Base-by-base conservation (phyloP, 192 early-diverging fungal genomes). In the Paraglomus occultum region DNA sequence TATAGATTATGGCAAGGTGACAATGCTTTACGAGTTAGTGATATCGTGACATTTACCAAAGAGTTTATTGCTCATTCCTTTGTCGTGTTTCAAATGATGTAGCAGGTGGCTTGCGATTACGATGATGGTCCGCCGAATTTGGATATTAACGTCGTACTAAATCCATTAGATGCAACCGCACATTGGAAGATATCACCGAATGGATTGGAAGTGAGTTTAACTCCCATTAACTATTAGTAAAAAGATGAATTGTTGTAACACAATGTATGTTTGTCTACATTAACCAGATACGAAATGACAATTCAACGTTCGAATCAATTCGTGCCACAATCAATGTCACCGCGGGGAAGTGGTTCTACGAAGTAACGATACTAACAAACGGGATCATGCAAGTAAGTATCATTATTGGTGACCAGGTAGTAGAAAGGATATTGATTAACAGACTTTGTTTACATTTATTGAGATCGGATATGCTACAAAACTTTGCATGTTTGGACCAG, bases 231-330 rank as follows among this genome's bases (percentile, higher is more conserved):
- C 39, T 55, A 58, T 50, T n/a, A n/a, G n/a, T n/a, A n/a, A n/a
- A n/a, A n/a, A n/a, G 40, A 45, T 22, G 9, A 4, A 44, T 46
- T n/a, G 11, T 61, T 47, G 39, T 50, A 12, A 5, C 48, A 31
- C 55, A 46, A 49, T 40, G 31, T 31, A 15, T 54, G 38, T 65
- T 51, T 64, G 10, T 4, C n/a, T n/a, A n/a, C n/a, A n/a, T n/a
- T n/a, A n/a, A n/a, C 10, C 65, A 92, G 75, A 70, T 93, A 40
- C 76, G 88, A 23, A 94, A 94, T 72, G 91, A 90, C 46, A 81
- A 85, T 20, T 89, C 91, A 43, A 85, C 87, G 3, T 94, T 94
- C 73, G 92, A 94, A 74, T 91, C 87, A 50, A 80, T 88, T 10
- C 71, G 87, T 14, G 76, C 79, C 0, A 88, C 84, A 11, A 67